Percentiles rank a stretch among this genome's conserved stretches.
Conservation (phyloP, 2,329 filamentous ascomycete genomes). For the Talaromyces sp. region DNA sequence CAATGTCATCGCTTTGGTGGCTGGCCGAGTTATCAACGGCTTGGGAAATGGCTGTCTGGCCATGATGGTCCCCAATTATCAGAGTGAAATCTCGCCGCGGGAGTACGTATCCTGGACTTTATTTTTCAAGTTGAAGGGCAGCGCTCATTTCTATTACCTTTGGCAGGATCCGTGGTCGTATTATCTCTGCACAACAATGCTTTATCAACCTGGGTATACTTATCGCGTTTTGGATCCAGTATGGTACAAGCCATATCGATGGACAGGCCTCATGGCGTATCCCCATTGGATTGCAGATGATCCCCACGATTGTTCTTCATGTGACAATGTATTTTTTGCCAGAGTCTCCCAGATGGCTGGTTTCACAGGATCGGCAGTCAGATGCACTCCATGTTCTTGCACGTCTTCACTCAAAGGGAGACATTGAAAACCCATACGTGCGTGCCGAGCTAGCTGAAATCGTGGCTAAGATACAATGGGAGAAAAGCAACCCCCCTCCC, state of each 20-base stretch:
- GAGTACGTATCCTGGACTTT: slow-evolving; percentile 9
- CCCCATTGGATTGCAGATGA: slow-evolving; percentile 42
- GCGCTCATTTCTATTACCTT: background rate
- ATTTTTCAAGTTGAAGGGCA: background rate
- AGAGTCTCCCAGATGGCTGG: slow-evolving; percentile 9
- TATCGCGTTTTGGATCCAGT: slow-evolving; percentile 12
- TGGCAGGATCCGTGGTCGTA: slow-evolving; percentile 18
- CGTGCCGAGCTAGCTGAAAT: slow-evolving; percentile 14
- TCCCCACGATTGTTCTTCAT: slow-evolving; percentile 36
- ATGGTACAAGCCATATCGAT: slow-evolving; percentile 7
- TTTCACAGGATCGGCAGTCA: slow-evolving; percentile 6
- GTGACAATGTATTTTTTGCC: slow-evolving; percentile 27
- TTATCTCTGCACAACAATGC: slow-evolving; percentile 21
- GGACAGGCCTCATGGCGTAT: slow-evolving; percentile 30
- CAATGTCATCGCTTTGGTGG: slow-evolving; percentile 24
- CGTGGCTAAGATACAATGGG: slow-evolving; percentile 10
- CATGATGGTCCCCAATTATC: slow-evolving; percentile 20
- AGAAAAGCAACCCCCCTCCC: slow-evolving; percentile 15
- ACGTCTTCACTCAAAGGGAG: slow-evolving; percentile 11
- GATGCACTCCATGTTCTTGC: slow-evolving; percentile 15
- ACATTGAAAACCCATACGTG: slow-evolving; percentile 19
- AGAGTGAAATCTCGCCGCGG: slow-evolving; percentile 16
- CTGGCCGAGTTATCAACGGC: slow-evolving; percentile 28
- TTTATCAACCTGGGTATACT: slow-evolving; percentile 19
- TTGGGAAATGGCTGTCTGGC: slow-evolving; percentile 22